These are phyloP conservation scores for Escovopsis sp. DNA, from an alignment of 2,329 filamentous ascomycete genomes.

Conservation along the genomic window DNA sequence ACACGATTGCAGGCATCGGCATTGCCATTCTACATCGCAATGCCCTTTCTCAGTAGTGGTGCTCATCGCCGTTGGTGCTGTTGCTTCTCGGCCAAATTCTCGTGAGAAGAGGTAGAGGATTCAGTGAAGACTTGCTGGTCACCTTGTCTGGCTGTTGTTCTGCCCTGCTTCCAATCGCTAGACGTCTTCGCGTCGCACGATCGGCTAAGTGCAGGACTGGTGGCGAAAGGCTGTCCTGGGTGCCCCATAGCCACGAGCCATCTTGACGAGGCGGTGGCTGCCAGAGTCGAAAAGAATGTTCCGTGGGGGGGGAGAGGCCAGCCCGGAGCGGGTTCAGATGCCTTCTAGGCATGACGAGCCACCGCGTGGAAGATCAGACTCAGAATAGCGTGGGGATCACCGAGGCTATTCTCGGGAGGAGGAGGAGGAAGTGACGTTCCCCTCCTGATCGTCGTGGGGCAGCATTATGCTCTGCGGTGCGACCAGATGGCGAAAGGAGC, in stretches of 20 bases:
- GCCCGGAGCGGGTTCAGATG: no score
- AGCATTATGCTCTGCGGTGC: not conserved
- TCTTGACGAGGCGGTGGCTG: not conserved
- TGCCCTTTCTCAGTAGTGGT: no score
- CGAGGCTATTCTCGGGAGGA: not conserved
- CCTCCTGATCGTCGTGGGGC: not conserved
- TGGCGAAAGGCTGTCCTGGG: not conserved
- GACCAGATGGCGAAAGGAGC: not conserved
- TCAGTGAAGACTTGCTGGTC: not conserved
- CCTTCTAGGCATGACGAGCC: not conserved
- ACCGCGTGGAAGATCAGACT: not conserved
- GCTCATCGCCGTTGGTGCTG: no score
- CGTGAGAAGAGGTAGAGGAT: not conserved
- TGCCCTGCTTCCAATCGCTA: slow-evolving; percentile 4
- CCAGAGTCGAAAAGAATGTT: not conserved
- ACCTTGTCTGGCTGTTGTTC: not conserved
- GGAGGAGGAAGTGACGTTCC: not conserved
- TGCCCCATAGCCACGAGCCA: not conserved
- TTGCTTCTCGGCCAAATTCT: not conserved
- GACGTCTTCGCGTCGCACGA: not conserved
- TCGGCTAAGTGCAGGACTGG: slow-evolving; percentile 1
- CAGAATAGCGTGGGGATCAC: not conserved
- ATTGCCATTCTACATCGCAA: no score
- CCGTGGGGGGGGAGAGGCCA: not conserved
- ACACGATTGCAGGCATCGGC: no score